Evolutionary conservation across 1,139 yeast genomes (phyloP).

Genomic region (Magnusiomyces ingens): DNA sequence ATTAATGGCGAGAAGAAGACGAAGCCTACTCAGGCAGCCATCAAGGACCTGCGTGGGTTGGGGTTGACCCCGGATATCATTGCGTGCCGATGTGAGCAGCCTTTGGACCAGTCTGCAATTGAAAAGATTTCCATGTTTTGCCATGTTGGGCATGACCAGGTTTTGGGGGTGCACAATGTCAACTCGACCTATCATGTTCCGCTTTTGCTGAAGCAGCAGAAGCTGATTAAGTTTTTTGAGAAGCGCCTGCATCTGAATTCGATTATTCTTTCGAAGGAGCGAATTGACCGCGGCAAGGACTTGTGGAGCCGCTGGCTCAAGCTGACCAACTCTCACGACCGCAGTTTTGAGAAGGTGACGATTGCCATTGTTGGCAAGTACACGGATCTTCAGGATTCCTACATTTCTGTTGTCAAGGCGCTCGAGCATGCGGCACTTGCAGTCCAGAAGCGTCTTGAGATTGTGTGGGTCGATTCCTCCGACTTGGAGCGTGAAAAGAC

Average conservation of each 20-base stretch:
- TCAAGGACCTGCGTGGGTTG: slow-evolving; percentile 88
- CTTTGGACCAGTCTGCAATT: slow-evolving; percentile 73
- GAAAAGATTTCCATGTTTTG: slow-evolving; percentile 98
- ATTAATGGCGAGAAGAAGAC: slow-evolving; percentile 98
- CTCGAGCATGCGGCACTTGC: slow-evolving; percentile 93
- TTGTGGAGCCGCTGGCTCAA: slow-evolving; percentile 74
- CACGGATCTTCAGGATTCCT: slow-evolving; percentile 91
- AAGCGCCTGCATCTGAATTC: slow-evolving; percentile 58
- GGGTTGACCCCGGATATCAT: slow-evolving; percentile 95
- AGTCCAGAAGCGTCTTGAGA: slow-evolving; percentile 73
- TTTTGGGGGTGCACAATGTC: slow-evolving; percentile 93
- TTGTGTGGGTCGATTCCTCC: slow-evolving; percentile 93
- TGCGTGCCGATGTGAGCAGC: slow-evolving; percentile 92
- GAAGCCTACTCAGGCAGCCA: slow-evolving; percentile 98
- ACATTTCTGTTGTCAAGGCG: slow-evolving; percentile 89
- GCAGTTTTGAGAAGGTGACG: slow-evolving; percentile 76
- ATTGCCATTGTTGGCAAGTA: slow-evolving; percentile 97
- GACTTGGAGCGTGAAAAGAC: slow-evolving; percentile 69
- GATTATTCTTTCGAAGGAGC: slow-evolving; percentile 46
- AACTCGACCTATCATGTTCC: slow-evolving; percentile 98
- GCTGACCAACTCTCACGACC: slow-evolving; percentile 71
- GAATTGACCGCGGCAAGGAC: slow-evolving; percentile 55
- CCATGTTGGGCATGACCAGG: slow-evolving; percentile 97
- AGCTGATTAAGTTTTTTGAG: slow-evolving; percentile 65
- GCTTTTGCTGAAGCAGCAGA: slow-evolving; percentile 78